phyloP scores from a whole-genome alignment of 2,329 filamentous ascomycete species.

The Pseudofabraea citricarpa region DNA sequence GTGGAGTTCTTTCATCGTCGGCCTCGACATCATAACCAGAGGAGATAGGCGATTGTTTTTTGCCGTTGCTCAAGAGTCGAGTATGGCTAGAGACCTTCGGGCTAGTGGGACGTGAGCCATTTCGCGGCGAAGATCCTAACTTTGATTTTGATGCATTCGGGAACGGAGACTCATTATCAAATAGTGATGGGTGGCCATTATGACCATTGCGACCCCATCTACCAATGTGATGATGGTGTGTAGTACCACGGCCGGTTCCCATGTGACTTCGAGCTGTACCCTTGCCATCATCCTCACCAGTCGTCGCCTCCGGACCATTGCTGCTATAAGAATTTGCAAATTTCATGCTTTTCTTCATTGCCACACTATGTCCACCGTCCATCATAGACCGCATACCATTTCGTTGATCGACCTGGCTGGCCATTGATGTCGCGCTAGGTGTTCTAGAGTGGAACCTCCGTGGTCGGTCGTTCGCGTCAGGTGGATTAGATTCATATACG shows the following conservation, averaged over 20 bases:
- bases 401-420: constrained; percentile 59
- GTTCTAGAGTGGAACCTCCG: constrained; percentile 87
- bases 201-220: constrained; percentile 68
- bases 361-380: constrained; percentile 58
- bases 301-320: constrained; percentile 41
- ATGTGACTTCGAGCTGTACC: constrained; percentile 55
- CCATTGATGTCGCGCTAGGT: constrained; percentile 85
- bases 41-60: constrained; percentile 58
- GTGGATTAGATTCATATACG: constrained; percentile 97
- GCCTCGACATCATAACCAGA: constrained; percentile 75
- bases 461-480: constrained; percentile 57
- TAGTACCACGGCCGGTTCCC: constrained; percentile 60
- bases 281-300: constrained; percentile 64
- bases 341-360: constrained; percentile 91
- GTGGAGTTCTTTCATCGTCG: constrained; percentile 83
- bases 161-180: constrained; percentile 76
- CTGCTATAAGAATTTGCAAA: constrained; percentile 78
- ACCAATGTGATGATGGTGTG: constrained; percentile 75
- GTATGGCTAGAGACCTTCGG: constrained; percentile 53
- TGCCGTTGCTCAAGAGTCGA: constrained; percentile 37
- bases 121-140: constrained; percentile 51
- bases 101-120: constrained; percentile 64
- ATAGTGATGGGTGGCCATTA: constrained; percentile 65
- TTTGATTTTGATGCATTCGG: constrained; percentile 61
- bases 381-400: constrained; percentile 51